These are phyloP conservation scores for Tilletia horrida DNA, from an alignment of 1,284 basidiomycete genomes.

Conservation along the genomic window DNA sequence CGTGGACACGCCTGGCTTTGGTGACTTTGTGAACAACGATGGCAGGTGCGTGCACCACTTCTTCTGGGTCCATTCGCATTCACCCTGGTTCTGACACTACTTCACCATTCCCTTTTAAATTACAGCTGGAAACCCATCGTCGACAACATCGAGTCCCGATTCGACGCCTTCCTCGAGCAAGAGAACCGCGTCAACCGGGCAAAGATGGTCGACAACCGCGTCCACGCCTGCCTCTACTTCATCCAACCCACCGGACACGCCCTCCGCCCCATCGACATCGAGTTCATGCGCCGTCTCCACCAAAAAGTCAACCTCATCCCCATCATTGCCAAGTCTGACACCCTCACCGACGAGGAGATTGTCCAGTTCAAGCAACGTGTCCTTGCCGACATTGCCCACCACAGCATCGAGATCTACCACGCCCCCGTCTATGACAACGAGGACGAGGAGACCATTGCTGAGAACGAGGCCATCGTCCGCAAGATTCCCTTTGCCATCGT, in stretches of 20 bases:
- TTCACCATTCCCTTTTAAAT: too few species aligned
- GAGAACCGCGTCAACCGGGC: constrained; percentile 53
- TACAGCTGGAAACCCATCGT: constrained; percentile 52
- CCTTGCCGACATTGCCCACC: constrained; percentile 51
- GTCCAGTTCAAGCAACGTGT: constrained; percentile 50
- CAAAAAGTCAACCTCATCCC: constrained; percentile 54
- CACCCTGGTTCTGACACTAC: too few species aligned
- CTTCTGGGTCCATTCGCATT: too few species aligned
- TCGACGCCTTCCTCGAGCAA: constrained; percentile 54
- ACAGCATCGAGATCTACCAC: constrained; percentile 52
- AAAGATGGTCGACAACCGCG: constrained; percentile 53
- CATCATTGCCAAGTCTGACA: constrained; percentile 54
- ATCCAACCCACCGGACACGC: constrained; percentile 53
- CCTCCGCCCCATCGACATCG: constrained; percentile 53
- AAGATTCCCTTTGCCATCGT: constrained; percentile 54
- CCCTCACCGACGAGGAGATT: constrained; percentile 51
- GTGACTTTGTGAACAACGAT: constrained; percentile 54
- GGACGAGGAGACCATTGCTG: constrained; percentile 52
- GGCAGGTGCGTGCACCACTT: constrained; percentile 34
- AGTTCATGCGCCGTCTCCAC: constrained; percentile 53
- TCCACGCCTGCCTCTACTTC: constrained; percentile 55
- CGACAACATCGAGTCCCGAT: constrained; percentile 53
- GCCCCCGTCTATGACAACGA: constrained; percentile 49
- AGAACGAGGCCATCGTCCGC: constrained; percentile 44
- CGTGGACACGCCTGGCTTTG: constrained; percentile 54